phyloP scores from a whole-genome alignment of 768 basidiomycete species.

The Cantharellus cinnabarinus region DNA sequence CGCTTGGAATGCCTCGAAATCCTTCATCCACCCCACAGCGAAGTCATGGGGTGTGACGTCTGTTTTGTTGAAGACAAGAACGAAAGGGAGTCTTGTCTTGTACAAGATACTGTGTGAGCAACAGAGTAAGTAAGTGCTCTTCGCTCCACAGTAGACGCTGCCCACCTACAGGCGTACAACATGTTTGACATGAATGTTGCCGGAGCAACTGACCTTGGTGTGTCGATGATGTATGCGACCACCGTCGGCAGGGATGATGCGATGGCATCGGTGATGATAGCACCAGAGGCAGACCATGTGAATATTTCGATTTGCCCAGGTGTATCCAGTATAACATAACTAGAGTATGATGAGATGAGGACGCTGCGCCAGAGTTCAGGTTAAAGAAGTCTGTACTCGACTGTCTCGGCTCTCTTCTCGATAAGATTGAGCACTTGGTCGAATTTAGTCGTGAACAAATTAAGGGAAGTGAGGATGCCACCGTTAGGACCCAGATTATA shows the following conservation, averaged over 20 bases:
- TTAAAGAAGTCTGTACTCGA: conserved; percentile 45
- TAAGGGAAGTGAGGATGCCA: conserved; percentile 89
- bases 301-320: conserved; percentile 99
- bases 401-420: conserved; percentile 71
- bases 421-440: conserved; percentile 86
- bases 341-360: conserved; percentile 15
- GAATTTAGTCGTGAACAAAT: conserved; percentile 96
- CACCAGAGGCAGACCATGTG: conserved; percentile 97
- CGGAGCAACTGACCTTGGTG: conserved; percentile 80
- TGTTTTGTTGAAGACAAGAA: conserved; percentile 96
- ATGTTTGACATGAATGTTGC: conserved; percentile 99
- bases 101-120: conserved; percentile 56
- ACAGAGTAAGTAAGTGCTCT: neutral
- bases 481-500: conserved; percentile 98
- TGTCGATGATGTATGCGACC: conserved; percentile 94
- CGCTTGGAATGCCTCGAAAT: conserved; percentile 87
- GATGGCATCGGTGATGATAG: conserved; percentile 94
- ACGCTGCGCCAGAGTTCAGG: neutral
- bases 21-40: conserved; percentile 94
- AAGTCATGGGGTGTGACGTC: conserved; percentile 81
- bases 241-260: conserved; percentile 86
- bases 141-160: conserved; percentile 3
- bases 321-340: conserved; percentile 88
- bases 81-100: conserved; percentile 93
- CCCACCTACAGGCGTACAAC: conserved; percentile 92